Evolutionary conservation across 108 stramenopile genomes (phyloP).

Genomic region (Craspedostauros australis): DNA sequence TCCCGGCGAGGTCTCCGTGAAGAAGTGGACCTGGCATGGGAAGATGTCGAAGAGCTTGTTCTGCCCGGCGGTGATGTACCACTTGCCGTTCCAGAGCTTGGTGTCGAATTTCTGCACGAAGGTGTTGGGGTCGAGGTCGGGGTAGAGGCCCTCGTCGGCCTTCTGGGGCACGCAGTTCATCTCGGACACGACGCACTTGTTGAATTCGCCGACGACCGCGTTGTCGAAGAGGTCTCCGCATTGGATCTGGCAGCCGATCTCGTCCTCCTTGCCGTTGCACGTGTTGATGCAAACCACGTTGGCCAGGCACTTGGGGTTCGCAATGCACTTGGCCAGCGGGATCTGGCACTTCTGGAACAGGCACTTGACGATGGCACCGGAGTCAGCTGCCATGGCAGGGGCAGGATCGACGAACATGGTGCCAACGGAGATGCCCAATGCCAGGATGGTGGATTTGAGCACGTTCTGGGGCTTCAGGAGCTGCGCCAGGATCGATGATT

Average conservation of each 20-base stretch:
- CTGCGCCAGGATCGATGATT: neutral
- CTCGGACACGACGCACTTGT: conserved; percentile 90
- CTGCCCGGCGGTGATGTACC: conserved; percentile 93
- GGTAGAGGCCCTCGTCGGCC: conserved; percentile 87
- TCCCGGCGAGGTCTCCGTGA: conserved; percentile 80
- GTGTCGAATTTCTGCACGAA: conserved; percentile 81
- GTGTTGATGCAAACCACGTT: conserved; percentile 94
- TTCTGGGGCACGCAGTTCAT: conserved; percentile 89
- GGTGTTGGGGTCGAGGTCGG: conserved; percentile 53
- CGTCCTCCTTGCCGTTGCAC: conserved; percentile 81
- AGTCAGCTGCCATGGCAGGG: conserved; percentile 57
- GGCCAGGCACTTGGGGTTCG: conserved; percentile 89
- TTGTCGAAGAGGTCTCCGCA: conserved; percentile 96
- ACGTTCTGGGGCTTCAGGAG: conserved; percentile 31
- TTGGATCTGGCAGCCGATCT: conserved; percentile 89
- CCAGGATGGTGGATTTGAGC: conserved; percentile 37
- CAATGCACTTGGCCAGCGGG: conserved; percentile 80
- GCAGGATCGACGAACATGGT: conserved; percentile 30
- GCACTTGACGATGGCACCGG: conserved; percentile 65
- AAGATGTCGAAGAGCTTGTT: conserved; percentile 91
- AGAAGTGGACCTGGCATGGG: conserved; percentile 98
- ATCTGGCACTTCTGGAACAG: conserved; percentile 68
- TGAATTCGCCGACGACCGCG: conserved; percentile 92
- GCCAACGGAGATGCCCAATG: conserved; percentile 31
- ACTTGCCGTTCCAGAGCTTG: conserved; percentile 79